These are phyloP conservation scores for Pilatotrama ljubarskyi DNA, from an alignment of 768 basidiomycete genomes.

Conservation along the genomic window DNA sequence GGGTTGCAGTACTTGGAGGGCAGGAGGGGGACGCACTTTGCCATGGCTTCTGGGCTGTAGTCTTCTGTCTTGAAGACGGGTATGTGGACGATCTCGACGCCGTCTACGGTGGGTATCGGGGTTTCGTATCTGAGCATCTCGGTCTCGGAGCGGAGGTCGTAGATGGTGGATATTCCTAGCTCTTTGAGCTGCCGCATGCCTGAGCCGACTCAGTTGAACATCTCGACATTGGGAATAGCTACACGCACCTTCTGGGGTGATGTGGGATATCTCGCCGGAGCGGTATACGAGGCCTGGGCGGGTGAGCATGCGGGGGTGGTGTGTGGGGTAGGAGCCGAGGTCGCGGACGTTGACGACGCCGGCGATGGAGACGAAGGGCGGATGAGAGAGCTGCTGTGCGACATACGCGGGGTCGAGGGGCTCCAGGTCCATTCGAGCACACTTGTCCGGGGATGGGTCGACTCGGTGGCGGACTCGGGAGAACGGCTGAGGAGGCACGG, in stretches of 20 bases:
- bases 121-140: slow-evolving; percentile 75
- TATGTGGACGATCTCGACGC: slow-evolving; percentile 56
- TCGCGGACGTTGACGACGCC: slow-evolving; percentile 79
- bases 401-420: slow-evolving; percentile 70
- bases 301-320: slow-evolving; percentile 49
- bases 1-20: no score
- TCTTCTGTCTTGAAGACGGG: slow-evolving; percentile 73
- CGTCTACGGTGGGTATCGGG: slow-evolving; percentile 63
- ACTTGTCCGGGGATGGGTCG: no score
- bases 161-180: slow-evolving; percentile 67
- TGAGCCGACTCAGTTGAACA: slow-evolving; percentile 27
- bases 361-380: slow-evolving; percentile 68
- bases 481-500: slow-evolving; percentile 3
- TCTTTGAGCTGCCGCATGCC: slow-evolving; percentile 58
- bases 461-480: not conserved
- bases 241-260: slow-evolving; percentile 65
- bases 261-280: slow-evolving; percentile 69
- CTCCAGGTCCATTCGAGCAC: slow-evolving; percentile 48
- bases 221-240: not conserved
- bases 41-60: slow-evolving; percentile 83
- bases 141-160: slow-evolving; percentile 77
- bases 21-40: slow-evolving; percentile 75
- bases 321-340: slow-evolving; percentile 58
- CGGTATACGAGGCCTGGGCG: slow-evolving; percentile 62
- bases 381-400: slow-evolving; percentile 58